A percentile compares a stretch with the other conserved stretches of the same genome.
phyloP scores from a whole-genome alignment of 441 rosid species.

The Gossypium gossypioides region DNA sequence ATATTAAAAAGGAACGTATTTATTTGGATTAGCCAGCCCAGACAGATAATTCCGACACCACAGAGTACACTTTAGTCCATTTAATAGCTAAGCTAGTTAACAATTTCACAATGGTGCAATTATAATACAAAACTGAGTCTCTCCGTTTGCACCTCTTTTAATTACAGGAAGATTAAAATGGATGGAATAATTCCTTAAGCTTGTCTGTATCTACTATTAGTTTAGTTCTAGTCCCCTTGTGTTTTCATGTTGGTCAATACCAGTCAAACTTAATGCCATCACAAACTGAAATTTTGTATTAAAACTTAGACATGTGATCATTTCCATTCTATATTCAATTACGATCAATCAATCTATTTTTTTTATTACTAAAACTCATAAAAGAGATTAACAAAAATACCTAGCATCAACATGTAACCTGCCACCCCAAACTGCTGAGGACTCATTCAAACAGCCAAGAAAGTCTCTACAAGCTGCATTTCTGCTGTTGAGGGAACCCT shows the following conservation, averaged over 20 bases:
- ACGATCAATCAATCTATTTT: neutral
- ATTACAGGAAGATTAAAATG: neutral
- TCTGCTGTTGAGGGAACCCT: constrained; percentile 66
- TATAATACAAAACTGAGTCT: neutral
- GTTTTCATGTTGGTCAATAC: neutral
- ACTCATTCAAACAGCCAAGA: constrained; percentile 50
- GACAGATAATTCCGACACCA: neutral
- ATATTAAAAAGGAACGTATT: neutral
- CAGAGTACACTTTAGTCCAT: neutral
- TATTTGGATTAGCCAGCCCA: neutral
- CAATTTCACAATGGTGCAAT: neutral
- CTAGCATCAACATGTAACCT: constrained; percentile 63
- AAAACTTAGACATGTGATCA: neutral
- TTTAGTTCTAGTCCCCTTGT: neutral
- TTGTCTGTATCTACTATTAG: too few species aligned
- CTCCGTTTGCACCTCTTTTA: neutral
- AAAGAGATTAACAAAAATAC: constrained; percentile 21
- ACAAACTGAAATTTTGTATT: neutral
- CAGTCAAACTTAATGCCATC: neutral
- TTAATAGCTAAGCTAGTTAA: neutral
- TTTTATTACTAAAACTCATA: neutral
- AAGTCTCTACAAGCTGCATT: constrained; percentile 49
- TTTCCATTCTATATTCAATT: neutral
- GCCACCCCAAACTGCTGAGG: constrained; percentile 57
- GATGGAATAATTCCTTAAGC: neutral